Evolutionary conservation across 192 early-diverging fungal genomes (phyloP), one percentile per base, ranked within the genome.

Genomic region (Geranomyces variabilis): DNA sequence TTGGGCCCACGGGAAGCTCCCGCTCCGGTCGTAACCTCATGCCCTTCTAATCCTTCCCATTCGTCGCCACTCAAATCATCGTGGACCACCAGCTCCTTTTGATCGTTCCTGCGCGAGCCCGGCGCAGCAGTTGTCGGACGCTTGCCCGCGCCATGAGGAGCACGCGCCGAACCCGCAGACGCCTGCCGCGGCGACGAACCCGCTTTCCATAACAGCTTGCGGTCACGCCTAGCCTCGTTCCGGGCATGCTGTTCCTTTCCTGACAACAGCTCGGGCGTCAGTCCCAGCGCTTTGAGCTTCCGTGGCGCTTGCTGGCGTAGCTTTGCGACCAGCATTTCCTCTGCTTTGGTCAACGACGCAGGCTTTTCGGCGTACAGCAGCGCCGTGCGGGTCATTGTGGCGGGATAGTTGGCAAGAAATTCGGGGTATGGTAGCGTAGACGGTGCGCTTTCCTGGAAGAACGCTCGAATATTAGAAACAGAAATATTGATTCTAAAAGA

Each of bases 381-480:
- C 19, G 80, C 85, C 21, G 85, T 86, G 43, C 72, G 69, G 44
- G 80, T 77, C 85, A 86, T 86, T n/a, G 79, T 76, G 8, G 79
- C 45, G 14, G 85, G 85, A 70, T 81, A 86, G 10, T 79, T 41
- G 7, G 64, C n/a, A 1, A 84, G 70, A 71, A 83, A 78, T 24
- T 82, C 78, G 26, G 75, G 77, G 24, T 74, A 71, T 4, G 77
- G 66, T 5, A 73, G 26, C 29, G 5, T 61, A 36, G 12, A 45
- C 41, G 33, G 15, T 29, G 63, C 15, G 15, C 4, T 19, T 64
- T 64, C 33, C 44, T 64, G 41, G 24, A 66, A 49, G 36, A 41
- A 41, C 10, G 36, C 36, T 41, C 36, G 29, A 22, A 51, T 10
- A 30, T 6, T 19, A 61, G 28, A 3, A 33, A n/a, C 8, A 34